Evolutionary conservation across 2,329 filamentous ascomycete species (phyloP), one percentile per base, ranked within the genome.

Genomic region (Zymoseptoria pseudotritici): DNA sequence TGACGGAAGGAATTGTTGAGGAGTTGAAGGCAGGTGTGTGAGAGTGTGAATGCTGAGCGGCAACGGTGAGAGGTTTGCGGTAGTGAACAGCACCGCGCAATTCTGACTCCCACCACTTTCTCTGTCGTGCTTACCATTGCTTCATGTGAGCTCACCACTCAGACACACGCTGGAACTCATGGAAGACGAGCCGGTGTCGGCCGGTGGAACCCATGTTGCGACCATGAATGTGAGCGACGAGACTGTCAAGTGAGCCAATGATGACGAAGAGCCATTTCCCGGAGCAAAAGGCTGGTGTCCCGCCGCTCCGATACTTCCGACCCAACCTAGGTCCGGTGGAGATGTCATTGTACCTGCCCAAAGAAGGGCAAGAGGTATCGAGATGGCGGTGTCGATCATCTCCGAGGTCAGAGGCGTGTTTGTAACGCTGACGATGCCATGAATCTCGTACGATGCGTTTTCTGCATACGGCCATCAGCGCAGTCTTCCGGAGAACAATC

Each of bases 1-100:
- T 62, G 31, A 57, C 54, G 29, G 59, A 52, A 42, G 58, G 57
- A 3, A 53, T 63, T 56, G 56, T 60, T 3, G 36, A 6, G 31
- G 63, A 58, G 55, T 51, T 61, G 22, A 54, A 29, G 24, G 24
- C 1, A 10, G 54, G 50, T 29, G 13, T 11, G n/a, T 29, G 36
- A 22, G 53, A 52, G 21, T 50, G 17, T 4, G 17, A 7, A 3
- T 52, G n/a, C 17, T 52, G 50, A 21, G 22, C 49, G 54, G 29
- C 22, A 24, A 24, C 22, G 22, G 56, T 42, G 29, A 8, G 49
- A 22, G 11, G 10, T 22, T 11, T 22, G 26, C 26, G 26, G 26
- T 29, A 29, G 26, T 29, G 26, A 4, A 29, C 26, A 29, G 36
- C 13, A 46, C 36, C 36, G 36, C 36, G 13, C 17, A 29, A 29